Base-by-base conservation (phyloP, 495 filamentous ascomycete genomes). In the Glutinoglossum americanum region DNA sequence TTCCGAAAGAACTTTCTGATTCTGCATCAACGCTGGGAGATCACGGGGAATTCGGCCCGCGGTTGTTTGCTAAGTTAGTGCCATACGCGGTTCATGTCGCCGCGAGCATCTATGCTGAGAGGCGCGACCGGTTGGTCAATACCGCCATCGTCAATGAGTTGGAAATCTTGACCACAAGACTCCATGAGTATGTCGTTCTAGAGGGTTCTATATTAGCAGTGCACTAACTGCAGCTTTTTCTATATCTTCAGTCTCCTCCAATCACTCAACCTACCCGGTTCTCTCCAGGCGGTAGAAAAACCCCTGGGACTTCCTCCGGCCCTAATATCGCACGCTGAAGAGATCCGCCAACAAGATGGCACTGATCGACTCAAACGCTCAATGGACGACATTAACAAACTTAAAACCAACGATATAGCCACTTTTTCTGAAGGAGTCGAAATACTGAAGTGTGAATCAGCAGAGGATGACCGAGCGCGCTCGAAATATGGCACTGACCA, bases 41-140 rank as follows among this genome's bases (percentile, higher is more conserved):
- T 30, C 33, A 26, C 78, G 84, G 53, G 81, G 79, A 83, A 48
- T 81, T 94, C 61, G 89, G 92, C 0, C 83, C 81, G 39, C 83
- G 87, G 1, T 68, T 98, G 23, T 97, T 98, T 63, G 77, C 85
- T 5, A 93, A 89, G 64, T 75, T 98, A 19, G 92, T 98, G 1
- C 92, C 92, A 8, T 97, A 95, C 67, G 87, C 89, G 1, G 92
- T 97, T 4, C 92, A 97, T 64, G 75, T 96, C 45, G 92, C 92
- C 23, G 85, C 92, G 6, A 94, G 86, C 56, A 94, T 96, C 15
- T 98, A 98, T 65, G 89, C 86, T 33, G 88, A 97, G 67, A 79
- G 89, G 47, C 76, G 89, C 39, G 89, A 98, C 66, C 77, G 89
- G 35, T 71, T 94, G 32, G 78, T 98, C 56, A 94, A 93, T 68